These are phyloP conservation scores for Cyphellophora europaea DNA, from an alignment of 2,329 filamentous ascomycete species.

Conservation along the genomic window DNA sequence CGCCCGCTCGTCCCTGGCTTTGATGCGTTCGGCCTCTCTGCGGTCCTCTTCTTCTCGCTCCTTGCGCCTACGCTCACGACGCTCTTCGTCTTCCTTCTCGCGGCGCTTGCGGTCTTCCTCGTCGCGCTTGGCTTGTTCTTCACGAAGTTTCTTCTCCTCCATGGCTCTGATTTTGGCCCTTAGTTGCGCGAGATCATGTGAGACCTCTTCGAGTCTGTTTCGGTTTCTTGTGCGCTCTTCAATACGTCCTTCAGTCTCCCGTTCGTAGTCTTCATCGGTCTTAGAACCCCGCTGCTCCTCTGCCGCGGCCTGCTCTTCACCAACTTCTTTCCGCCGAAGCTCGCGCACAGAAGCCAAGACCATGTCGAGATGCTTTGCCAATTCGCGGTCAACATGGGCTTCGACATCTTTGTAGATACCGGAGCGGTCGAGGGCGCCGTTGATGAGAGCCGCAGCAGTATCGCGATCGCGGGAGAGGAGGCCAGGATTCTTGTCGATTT, in stretches of 20 bases:
- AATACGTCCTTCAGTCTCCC: constrained; percentile 42
- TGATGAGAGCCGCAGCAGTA: constrained; percentile 53
- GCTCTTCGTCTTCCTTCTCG: constrained; percentile 35
- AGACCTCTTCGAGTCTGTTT: constrained; percentile 38
- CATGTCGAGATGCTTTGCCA: constrained; percentile 43
- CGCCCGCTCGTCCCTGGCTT: constrained; percentile 38
- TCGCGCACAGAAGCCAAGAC: constrained; percentile 48
- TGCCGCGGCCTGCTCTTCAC: constrained; percentile 42
- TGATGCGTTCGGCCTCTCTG: constrained; percentile 42
- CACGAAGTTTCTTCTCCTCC: constrained; percentile 27
- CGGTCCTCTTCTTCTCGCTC: constrained; percentile 44
- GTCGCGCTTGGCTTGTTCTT: constrained; percentile 30
- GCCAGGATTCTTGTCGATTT: constrained; percentile 54
- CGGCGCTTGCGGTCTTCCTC: constrained; percentile 33
- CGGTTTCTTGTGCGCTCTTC: constrained; percentile 38
- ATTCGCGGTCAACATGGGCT: constrained; percentile 43
- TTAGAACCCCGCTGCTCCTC: constrained; percentile 49
- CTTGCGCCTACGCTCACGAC: constrained; percentile 40
- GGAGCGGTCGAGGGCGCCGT: constrained; percentile 54
- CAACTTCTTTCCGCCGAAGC: constrained; percentile 48
- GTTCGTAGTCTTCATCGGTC: constrained; percentile 51
- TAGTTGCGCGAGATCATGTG: constrained; percentile 40
- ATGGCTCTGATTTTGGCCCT: constrained; percentile 35
- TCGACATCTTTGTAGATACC: constrained; percentile 53
- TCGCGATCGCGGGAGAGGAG: constrained; percentile 52